phyloP scores from a whole-genome alignment of 2,329 filamentous ascomycete species.

The Fusarium musae region DNA sequence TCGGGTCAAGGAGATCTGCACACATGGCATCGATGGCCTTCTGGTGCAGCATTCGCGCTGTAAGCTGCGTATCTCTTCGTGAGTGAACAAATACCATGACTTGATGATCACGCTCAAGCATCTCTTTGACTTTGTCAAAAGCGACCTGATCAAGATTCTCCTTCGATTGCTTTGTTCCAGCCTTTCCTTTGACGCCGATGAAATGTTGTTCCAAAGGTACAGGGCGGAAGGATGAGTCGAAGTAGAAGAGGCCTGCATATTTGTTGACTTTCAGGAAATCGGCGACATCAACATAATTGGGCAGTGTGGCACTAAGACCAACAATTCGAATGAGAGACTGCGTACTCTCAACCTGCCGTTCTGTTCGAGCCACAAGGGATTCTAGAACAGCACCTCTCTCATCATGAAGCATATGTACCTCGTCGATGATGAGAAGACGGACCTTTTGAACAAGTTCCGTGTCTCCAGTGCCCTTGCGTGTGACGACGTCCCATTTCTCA shows the following conservation, averaged over 20 bases:
- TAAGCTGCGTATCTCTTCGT: constrained; percentile 89
- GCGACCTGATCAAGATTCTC: constrained; percentile 89
- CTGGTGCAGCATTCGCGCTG: constrained; percentile 85
- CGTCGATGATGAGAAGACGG: constrained; percentile 93
- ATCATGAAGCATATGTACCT: constrained; percentile 99
- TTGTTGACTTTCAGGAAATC: constrained; percentile 98
- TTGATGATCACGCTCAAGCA: constrained; percentile 92
- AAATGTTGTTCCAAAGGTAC: constrained; percentile 98
- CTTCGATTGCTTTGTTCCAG: constrained; percentile 80
- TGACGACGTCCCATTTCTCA: constrained; percentile 99
- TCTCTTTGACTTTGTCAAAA: constrained; percentile 94
- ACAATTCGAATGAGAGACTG: constrained; percentile 97
- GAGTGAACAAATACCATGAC: constrained; percentile 99
- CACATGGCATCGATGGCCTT: constrained; percentile 86
- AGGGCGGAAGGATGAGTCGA: constrained; percentile 93
- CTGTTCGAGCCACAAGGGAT: constrained; percentile 92
- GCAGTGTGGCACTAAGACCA: constrained; percentile 92
- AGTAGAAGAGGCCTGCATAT: constrained; percentile 93
- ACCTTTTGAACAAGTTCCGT: constrained; percentile 98
- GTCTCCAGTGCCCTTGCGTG: constrained; percentile 94
- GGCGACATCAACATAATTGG: constrained; percentile 96
- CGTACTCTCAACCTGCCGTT: constrained; percentile 96
- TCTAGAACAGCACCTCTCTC: constrained; percentile 96
- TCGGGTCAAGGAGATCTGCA: constrained; percentile 84
- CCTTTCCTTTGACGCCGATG: constrained; percentile 92